Conservation (phyloP, 768 basidiomycete genomes). For the Megacollybia marginata region DNA sequence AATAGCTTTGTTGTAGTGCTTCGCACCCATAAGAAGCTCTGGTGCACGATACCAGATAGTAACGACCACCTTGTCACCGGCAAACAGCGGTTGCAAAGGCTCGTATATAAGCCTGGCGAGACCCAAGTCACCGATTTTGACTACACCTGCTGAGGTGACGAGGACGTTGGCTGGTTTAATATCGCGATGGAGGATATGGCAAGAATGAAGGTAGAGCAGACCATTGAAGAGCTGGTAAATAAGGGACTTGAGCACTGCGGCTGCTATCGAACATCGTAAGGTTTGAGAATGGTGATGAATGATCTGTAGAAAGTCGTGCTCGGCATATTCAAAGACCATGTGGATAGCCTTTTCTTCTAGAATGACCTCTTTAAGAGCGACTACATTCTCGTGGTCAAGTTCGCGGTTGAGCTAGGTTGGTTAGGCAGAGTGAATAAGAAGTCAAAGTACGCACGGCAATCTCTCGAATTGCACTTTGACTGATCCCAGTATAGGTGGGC, state of each 20-base stretch:
- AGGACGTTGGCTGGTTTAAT: constrained; percentile 99
- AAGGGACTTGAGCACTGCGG: constrained; percentile 83
- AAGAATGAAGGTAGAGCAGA: constrained; percentile 88
- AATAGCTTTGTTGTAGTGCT: constrained; percentile 95
- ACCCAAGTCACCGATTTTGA: constrained; percentile 98
- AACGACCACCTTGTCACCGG: constrained; percentile 97
- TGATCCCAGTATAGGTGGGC: constrained; percentile 92
- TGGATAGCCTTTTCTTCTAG: constrained; percentile 98
- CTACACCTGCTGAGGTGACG: constrained; percentile 78
- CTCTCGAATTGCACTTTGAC: constrained; percentile 95
- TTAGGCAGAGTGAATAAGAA: constrained; percentile 6
- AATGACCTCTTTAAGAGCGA: constrained; percentile 89
- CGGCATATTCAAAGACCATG: constrained; percentile 99
- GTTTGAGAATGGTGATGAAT: constrained; percentile 97
- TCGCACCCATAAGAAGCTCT: constrained; percentile 91
- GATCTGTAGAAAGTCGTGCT: constrained; percentile 99
- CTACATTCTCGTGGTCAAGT: constrained; percentile 85
- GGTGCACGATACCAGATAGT: constrained; percentile 99
- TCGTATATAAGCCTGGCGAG: constrained; percentile 87
- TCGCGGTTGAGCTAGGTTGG: constrained; percentile 72
- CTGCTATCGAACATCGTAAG: constrained; percentile 66
- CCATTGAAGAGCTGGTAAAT: constrained; percentile 94
- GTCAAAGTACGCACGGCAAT: constrained; percentile 64
- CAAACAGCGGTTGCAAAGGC: constrained; percentile 85
- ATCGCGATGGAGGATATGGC: constrained; percentile 94